These are phyloP conservation scores for Talaromyces proteolyticus DNA, from an alignment of 495 filamentous ascomycete genomes.

Conservation along the genomic window DNA sequence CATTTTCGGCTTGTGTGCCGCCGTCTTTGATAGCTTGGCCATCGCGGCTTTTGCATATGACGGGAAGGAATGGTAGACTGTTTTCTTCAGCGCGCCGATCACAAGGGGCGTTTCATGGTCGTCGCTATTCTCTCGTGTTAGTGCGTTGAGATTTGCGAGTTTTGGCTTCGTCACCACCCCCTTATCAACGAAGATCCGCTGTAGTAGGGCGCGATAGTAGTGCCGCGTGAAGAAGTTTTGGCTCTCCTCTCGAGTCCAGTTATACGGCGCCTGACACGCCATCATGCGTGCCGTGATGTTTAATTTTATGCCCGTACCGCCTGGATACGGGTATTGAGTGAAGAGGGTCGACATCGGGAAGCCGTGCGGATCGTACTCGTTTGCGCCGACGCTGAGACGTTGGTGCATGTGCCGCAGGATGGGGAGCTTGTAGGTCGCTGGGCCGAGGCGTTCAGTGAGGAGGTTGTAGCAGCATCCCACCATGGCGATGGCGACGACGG, in stretches of 20 bases:
- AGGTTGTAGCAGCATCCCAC: constrained; percentile 99
- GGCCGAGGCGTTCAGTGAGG: constrained; percentile 80
- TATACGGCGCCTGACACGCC: constrained; percentile 90
- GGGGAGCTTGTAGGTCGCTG: constrained; percentile 78
- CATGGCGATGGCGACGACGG: constrained; percentile 82
- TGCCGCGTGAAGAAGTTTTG: constrained; percentile 88
- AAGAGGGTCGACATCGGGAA: constrained; percentile 85
- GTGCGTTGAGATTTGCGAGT: constrained; percentile 14
- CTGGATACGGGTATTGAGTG: constrained; percentile 46
- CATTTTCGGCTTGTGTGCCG: constrained; percentile 50
- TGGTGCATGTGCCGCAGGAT: constrained; percentile 53
- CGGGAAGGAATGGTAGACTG: constrained; percentile 68
- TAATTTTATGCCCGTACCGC: constrained; percentile 60
- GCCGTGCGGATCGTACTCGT: constrained; percentile 73
- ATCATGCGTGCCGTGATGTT: constrained; percentile 97
- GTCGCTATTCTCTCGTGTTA: constrained; percentile 18
- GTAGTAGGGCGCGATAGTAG: constrained; percentile 86
- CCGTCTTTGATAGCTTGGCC: constrained; percentile 60
- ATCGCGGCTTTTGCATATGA: constrained; percentile 78
- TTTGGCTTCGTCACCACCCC: constrained; percentile 61
- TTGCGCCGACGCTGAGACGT: constrained; percentile 51
- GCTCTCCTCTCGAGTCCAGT: constrained; percentile 79
- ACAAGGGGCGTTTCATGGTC: constrained; percentile 53
- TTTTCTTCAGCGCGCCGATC: constrained; percentile 77
- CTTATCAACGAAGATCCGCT: constrained; percentile 81